Percentiles rank a stretch among this genome's conserved stretches.
Evolutionary conservation across 257 asterid genomes (phyloP).

Genomic region (Rubia yunnanensis): DNA sequence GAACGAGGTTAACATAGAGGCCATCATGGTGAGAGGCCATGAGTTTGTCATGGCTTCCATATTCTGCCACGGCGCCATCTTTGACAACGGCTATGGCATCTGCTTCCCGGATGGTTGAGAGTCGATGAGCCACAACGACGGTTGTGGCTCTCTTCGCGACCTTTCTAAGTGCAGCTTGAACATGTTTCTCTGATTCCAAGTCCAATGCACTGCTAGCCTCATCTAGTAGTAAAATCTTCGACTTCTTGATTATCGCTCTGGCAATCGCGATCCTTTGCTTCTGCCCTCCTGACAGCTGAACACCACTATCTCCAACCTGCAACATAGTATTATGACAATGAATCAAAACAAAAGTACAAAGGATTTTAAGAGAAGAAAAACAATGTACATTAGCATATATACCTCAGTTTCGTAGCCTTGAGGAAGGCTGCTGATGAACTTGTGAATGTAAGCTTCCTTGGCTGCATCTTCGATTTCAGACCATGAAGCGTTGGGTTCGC

Average conservation of each 20-base stretch:
- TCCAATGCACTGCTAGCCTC: conserved; percentile 91
- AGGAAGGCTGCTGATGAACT: conserved; percentile 70
- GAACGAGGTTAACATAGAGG: conserved; percentile 54
- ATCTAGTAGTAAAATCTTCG: conserved; percentile 54
- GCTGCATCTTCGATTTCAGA: conserved; percentile 77
- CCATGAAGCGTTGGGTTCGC: conserved; percentile 57
- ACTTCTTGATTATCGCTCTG: conserved; percentile 60
- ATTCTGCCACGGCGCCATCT: conserved; percentile 58
- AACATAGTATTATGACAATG: not conserved
- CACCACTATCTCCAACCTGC: conserved; percentile 78
- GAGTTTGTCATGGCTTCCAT: conserved; percentile 58
- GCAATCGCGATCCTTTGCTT: conserved; percentile 90
- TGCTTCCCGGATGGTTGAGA: conserved; percentile 66
- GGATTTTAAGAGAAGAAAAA: not conserved
- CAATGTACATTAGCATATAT: not conserved
- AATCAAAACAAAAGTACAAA: not conserved
- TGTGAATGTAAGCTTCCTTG: conserved; percentile 66
- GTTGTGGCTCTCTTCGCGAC: conserved; percentile 60
- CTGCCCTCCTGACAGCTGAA: conserved; percentile 81
- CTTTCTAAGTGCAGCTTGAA: conserved; percentile 57
- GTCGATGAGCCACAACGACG: conserved; percentile 76
- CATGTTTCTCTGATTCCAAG: conserved; percentile 70
- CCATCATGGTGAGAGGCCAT: conserved; percentile 46
- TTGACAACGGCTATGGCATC: conserved; percentile 50
- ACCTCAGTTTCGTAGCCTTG: conserved; percentile 90